Conservation (phyloP, 106 monocot genomes). For the Apostasia ramifera region DNA sequence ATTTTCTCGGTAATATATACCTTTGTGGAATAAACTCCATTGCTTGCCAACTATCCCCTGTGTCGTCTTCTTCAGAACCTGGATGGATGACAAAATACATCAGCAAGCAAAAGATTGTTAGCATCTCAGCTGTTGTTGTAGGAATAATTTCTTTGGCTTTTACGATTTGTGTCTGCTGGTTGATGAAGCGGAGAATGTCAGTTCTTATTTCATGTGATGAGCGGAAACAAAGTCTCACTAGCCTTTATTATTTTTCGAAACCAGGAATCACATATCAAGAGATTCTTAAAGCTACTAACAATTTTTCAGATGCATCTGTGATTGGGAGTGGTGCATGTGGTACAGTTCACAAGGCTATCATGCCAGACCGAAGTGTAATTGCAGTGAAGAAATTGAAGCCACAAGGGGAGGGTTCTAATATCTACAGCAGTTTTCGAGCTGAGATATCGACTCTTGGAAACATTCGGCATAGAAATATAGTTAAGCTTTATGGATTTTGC, state of each 20-base stretch:
- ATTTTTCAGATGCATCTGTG: slow-evolving; percentile 48
- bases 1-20: slow-evolving; percentile 61
- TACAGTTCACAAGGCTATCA: slow-evolving; percentile 68
- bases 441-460: slow-evolving; percentile 70
- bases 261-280: slow-evolving; percentile 63
- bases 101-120: slow-evolving; percentile 46
- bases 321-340: slow-evolving; percentile 77
- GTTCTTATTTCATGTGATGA: slow-evolving; percentile 30
- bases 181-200: slow-evolving; percentile 23
- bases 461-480: slow-evolving; percentile 68
- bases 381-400: slow-evolving; percentile 67
- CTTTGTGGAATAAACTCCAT: slow-evolving; percentile 38
- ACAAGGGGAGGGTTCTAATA: slow-evolving; percentile 49
- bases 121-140: slow-evolving; percentile 29
- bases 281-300: slow-evolving; percentile 48
- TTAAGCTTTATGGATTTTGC: slow-evolving; percentile 82
- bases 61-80: slow-evolving; percentile 13
- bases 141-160: slow-evolving; percentile 40
- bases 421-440: slow-evolving; percentile 53
- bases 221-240: slow-evolving; percentile 19
- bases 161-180: slow-evolving; percentile 32
- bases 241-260: slow-evolving; percentile 42
- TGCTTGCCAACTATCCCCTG: slow-evolving; percentile 23
- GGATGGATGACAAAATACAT: slow-evolving; percentile 1
- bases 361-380: slow-evolving; percentile 43